Evolutionary conservation across 768 basidiomycete species (phyloP).

Genomic region (Kondoa subrosea): DNA sequence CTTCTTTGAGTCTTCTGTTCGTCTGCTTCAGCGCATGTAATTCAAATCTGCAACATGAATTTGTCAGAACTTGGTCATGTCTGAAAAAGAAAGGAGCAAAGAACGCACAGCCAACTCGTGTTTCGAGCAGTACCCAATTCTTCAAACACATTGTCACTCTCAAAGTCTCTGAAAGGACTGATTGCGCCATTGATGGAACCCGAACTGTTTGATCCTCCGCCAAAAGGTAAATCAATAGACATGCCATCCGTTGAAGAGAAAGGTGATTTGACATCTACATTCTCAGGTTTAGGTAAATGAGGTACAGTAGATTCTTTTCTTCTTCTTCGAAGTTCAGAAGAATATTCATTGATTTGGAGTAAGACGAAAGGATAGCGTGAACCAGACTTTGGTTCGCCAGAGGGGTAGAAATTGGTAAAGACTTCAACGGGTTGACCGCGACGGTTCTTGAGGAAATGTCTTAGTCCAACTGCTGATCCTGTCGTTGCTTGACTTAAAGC

Average conservation of each 20-base stretch:
- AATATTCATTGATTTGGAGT: slow-evolving; percentile 29
- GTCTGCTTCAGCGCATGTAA: slow-evolving; percentile 18
- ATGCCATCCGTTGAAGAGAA: slow-evolving; percentile 14
- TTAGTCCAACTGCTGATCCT: slow-evolving; percentile 27
- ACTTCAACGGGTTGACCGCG: slow-evolving; percentile 31
- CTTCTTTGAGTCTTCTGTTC: neutral
- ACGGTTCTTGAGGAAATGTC: slow-evolving; percentile 30
- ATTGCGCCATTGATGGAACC: no score
- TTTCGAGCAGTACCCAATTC: slow-evolving; percentile 50
- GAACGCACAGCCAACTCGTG: slow-evolving; percentile 68
- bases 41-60: slow-evolving; percentile 12
- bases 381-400: neutral
- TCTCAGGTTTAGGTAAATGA: slow-evolving; percentile 20
- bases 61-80: neutral
- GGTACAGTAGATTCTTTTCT: slow-evolving; percentile 5
- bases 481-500: slow-evolving; percentile 27
- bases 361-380: slow-evolving; percentile 25
- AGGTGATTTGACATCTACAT: slow-evolving; percentile 20
- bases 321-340: slow-evolving; percentile 8
- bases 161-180: no score
- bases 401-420: slow-evolving; percentile 30
- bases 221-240: neutral
- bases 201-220: neutral
- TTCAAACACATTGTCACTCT: slow-evolving; percentile 45
- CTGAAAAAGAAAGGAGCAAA: neutral